Base-by-base conservation (phyloP, 73 alveolate genomes). In the Urostyla sp. region DNA sequence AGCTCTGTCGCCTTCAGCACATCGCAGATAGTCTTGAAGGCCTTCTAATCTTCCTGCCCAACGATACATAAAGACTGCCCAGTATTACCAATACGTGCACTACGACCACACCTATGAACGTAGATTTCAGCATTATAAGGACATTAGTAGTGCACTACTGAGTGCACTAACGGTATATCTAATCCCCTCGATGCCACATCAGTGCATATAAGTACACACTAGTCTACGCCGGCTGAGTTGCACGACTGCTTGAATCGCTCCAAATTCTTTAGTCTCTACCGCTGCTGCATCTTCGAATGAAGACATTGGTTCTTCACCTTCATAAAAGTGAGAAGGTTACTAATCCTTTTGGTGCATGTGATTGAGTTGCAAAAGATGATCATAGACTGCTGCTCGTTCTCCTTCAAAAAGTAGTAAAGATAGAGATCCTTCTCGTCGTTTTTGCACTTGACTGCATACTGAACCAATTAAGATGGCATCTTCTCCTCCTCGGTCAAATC, bases 121-220 rank as follows among this genome's bases (percentile, higher is more conserved):
- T 94, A 97, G 20, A 94, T 93, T 61, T 97, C 99, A 31, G 98
- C 94, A 61, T 91, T 92, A 27, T 76, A 80, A 3, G 99, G 99
- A 49, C 96, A 84, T 54, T 95, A 92, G 75, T 91, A 97, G 80
- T 97, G 99, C 77, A 97, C 73, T 20, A 97, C 98, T 69, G 87
- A 86, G 53, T 96, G 92, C 8, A 97, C 98, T 57, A 85, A 78
- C 5, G 98, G 98, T 48, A 97, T 90, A 90, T 97, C 99, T 11
- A 97, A 77, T 27, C 99, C 99, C 75, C 99, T 89, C 13, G 98
- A 99, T 28, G 98, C 99, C 2, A 97, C 98, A 87, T 97, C 99
- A 56, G 99, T 97, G 84, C 98, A 96, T 31, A 97, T 95, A 57
- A 97, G 88, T 32, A 97, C 76, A 6, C 93, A 91, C 21, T 85